Evolutionary conservation across 495 filamentous ascomycete species (phyloP).

Genomic region (Penicillium pulvis): DNA sequence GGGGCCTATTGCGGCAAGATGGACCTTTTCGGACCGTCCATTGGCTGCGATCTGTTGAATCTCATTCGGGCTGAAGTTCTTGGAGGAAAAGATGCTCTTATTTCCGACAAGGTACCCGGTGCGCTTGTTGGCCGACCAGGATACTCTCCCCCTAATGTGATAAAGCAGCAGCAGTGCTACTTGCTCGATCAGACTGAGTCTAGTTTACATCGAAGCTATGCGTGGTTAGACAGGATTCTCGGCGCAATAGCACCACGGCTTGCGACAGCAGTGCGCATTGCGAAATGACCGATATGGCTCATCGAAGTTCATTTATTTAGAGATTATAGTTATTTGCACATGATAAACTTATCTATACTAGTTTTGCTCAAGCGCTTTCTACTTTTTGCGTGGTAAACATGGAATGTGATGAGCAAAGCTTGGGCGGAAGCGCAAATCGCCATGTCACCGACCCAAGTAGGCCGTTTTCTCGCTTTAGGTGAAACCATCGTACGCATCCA

Average conservation of each 20-base stretch:
- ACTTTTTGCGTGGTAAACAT: slow-evolving; percentile 1
- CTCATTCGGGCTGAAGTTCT: slow-evolving; percentile 7
- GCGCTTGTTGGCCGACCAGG: background rate
- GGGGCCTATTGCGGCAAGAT: background rate
- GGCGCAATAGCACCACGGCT: slow-evolving; percentile 31
- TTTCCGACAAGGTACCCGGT: slow-evolving; percentile 19
- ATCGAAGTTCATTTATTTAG: background rate
- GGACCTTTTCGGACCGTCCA: slow-evolving; percentile 1
- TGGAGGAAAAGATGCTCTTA: slow-evolving; percentile 1
- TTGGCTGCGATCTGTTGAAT: slow-evolving; percentile 16
- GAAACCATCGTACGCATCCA: slow-evolving; percentile 48
- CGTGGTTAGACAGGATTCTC: slow-evolving; percentile 25
- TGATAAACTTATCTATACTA: background rate
- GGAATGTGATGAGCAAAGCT: slow-evolving; percentile 27
- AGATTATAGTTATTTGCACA: background rate
- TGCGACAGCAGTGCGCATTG: slow-evolving; percentile 35
- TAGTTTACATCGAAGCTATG: slow-evolving; percentile 7
- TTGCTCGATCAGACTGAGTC: background rate
- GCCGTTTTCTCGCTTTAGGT: slow-evolving; percentile 46
- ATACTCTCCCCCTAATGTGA: slow-evolving; percentile 1
- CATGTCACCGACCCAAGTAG: slow-evolving; percentile 44
- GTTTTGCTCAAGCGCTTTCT: background rate
- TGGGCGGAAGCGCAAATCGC: slow-evolving; percentile 36
- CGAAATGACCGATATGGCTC: slow-evolving; percentile 17
- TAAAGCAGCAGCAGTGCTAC: background rate